These are phyloP conservation scores for Annulohypoxylon nitens DNA, from an alignment of 495 filamentous ascomycete species.

Conservation along the genomic window DNA sequence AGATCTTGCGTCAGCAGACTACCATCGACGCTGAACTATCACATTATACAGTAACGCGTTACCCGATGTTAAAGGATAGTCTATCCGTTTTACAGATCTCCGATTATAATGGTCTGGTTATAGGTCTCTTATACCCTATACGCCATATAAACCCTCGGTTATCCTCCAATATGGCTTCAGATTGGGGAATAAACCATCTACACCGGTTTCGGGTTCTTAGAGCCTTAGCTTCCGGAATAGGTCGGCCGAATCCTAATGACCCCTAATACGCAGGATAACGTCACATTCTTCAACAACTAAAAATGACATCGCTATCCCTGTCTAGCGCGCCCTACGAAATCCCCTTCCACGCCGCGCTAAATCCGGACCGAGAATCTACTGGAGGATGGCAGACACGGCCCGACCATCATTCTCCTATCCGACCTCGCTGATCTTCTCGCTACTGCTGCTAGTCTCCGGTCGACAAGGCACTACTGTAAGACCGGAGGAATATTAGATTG, in stretches of 20 bases:
- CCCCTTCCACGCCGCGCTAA: background rate
- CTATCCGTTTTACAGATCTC: constrained; percentile 1
- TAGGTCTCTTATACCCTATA: background rate
- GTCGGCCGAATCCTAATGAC: background rate
- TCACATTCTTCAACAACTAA: constrained; percentile 14
- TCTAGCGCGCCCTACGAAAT: constrained; percentile 1
- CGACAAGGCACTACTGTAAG: background rate
- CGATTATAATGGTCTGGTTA: background rate
- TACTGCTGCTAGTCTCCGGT: background rate
- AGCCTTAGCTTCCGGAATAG: constrained; percentile 5
- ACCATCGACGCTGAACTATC: background rate
- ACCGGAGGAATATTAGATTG: background rate
- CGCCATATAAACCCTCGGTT: background rate
- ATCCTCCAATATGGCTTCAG: background rate
- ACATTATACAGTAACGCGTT: background rate
- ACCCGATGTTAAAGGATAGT: background rate
- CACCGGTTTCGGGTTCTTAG: constrained; percentile 1
- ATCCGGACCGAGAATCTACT: constrained; percentile 18
- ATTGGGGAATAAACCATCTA: background rate
- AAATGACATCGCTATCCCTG: constrained; percentile 12
- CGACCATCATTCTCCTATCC: constrained; percentile 5
- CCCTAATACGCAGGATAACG: background rate
- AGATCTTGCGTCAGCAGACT: background rate
- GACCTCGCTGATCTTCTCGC: background rate
- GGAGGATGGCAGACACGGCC: constrained; percentile 7